A percentile compares a stretch with the other conserved stretches of the same genome.
Conservation (phyloP, 2,329 filamentous ascomycete species). For the Acephala macrosclerotiorum region DNA sequence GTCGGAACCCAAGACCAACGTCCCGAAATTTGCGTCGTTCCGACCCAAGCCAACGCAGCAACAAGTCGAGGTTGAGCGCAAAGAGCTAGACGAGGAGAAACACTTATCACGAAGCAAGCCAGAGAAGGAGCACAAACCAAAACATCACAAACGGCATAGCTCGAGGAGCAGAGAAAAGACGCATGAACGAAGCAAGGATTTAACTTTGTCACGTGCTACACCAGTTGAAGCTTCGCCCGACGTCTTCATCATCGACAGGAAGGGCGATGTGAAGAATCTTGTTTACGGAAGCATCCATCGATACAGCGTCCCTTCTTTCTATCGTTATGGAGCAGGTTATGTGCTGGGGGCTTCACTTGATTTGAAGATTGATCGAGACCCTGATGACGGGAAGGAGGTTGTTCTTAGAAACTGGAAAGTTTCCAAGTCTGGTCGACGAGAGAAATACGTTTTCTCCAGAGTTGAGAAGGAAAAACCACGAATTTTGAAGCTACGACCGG, state of each 20-base stretch:
- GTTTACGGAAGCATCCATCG: conserved; percentile 78
- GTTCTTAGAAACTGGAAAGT: conserved; percentile 51
- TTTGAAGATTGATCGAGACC: conserved; percentile 71
- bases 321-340: conserved; percentile 70
- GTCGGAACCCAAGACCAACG: conserved; percentile 43
- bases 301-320: conserved; percentile 75
- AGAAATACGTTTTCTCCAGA: conserved; percentile 56
- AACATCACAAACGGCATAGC: conserved; percentile 23
- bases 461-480: conserved; percentile 48
- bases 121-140: conserved; percentile 31
- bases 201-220: conserved; percentile 13
- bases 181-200: background rate
- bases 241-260: conserved; percentile 71
- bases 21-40: conserved; percentile 81
- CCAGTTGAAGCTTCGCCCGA: conserved; percentile 23
- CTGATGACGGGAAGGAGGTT: conserved; percentile 59
- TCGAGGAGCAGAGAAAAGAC: conserved; percentile 28
- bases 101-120: conserved; percentile 22
- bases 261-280: conserved; percentile 78
- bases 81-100: conserved; percentile 21
- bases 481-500: conserved; percentile 50
- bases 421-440: conserved; percentile 35
- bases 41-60: conserved; percentile 55
- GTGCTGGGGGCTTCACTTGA: conserved; percentile 71
- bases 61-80: conserved; percentile 15